phyloP scores from a whole-genome alignment of 2,329 filamentous ascomycete genomes.

The Paramyrothecium roridum region DNA sequence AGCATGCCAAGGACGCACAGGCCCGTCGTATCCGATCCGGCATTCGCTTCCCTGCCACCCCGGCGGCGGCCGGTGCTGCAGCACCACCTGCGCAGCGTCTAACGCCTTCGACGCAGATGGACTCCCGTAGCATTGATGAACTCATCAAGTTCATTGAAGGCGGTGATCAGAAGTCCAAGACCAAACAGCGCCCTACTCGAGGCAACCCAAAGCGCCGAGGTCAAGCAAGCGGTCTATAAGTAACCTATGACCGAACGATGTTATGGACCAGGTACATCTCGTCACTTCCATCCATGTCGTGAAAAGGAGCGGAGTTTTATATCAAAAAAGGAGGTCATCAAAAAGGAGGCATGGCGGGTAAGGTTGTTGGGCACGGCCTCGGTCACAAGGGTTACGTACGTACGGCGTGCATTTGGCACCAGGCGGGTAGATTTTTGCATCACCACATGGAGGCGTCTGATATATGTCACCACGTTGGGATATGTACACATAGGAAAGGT shows the following conservation, averaged over 20 bases:
- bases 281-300: too few relatives aligned
- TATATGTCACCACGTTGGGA: background rate
- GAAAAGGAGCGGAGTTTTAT: too few relatives aligned
- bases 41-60: slow-evolving; percentile 58
- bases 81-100: slow-evolving; percentile 27
- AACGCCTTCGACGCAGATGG: slow-evolving; percentile 41
- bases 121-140: slow-evolving; percentile 87
- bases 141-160: slow-evolving; percentile 94
- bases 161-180: slow-evolving; percentile 48
- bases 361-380: background rate
- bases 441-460: background rate
- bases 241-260: slow-evolving; percentile 8
- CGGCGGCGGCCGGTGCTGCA: slow-evolving; percentile 20
- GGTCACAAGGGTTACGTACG: background rate
- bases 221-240: slow-evolving; percentile 11
- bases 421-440: background rate
- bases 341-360: background rate
- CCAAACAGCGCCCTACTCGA: slow-evolving; percentile 53
- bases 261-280: background rate
- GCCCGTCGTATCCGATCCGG: slow-evolving; percentile 68
- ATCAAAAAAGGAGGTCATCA: too few relatives aligned
- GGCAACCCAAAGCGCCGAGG: slow-evolving; percentile 56
- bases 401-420: background rate
- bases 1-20: slow-evolving; percentile 85
- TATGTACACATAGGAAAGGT: background rate